Evolutionary conservation across 192 early-diverging fungal species (phyloP).

Genomic region (Backusella liffmaniae): DNA sequence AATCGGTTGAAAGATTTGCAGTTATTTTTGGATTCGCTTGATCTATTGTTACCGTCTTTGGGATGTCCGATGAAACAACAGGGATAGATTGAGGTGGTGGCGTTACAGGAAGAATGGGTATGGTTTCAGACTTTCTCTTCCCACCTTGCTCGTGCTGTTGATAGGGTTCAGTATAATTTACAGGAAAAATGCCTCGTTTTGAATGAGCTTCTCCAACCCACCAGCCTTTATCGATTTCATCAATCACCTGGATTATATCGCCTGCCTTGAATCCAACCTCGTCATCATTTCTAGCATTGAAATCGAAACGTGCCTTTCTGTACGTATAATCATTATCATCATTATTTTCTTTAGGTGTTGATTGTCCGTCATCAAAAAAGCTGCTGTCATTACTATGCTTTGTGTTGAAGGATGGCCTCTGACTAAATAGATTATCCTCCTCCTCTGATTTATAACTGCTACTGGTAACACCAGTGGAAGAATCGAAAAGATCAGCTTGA

Average conservation of each 20-base stretch:
- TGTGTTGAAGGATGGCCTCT: not conserved
- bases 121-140: slow-evolving; percentile 5
- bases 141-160: slow-evolving; percentile 14
- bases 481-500: not conserved
- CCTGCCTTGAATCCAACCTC: slow-evolving; percentile 83
- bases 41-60: not conserved
- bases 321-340: slow-evolving; percentile 48
- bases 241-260: slow-evolving; percentile 83
- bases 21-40: not conserved
- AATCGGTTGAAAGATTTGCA: not conserved
- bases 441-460: not conserved
- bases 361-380: slow-evolving; percentile 8
- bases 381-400: not conserved
- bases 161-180: slow-evolving; percentile 81
- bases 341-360: not conserved
- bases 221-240: slow-evolving; percentile 93
- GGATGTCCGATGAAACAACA: not conserved
- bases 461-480: not conserved
- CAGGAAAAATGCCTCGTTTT: slow-evolving; percentile 86
- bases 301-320: slow-evolving; percentile 74
- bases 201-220: slow-evolving; percentile 85
- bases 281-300: slow-evolving; percentile 74
- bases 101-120: not conserved
- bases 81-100: slow-evolving; percentile 4
- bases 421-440: not conserved